These are phyloP conservation scores for Wallacemonas rigidus DNA, from an alignment of 208 protist genomes.

Conservation along the genomic window DNA sequence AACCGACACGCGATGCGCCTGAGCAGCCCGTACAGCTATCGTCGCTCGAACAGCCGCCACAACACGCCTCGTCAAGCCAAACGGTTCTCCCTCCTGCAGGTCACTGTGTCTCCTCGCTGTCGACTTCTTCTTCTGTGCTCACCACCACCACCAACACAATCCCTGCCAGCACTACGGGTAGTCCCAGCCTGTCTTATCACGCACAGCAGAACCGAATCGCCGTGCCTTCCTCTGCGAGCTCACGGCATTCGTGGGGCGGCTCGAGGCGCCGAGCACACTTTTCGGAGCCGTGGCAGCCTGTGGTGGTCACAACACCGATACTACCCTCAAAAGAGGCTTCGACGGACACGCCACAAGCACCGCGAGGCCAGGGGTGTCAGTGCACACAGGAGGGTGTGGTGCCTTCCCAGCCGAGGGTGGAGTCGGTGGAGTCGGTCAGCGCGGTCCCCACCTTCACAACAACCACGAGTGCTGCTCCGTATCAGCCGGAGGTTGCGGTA, in stretches of 20 bases:
- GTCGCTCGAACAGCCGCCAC: background rate
- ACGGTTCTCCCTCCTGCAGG: no score
- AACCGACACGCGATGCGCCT: background rate
- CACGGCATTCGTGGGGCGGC: background rate
- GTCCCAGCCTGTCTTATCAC: no score
- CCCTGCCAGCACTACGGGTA: background rate
- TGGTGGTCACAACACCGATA: background rate
- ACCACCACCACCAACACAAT: background rate
- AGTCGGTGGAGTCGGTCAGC: no score
- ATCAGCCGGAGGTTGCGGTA: background rate
- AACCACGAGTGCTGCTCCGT: background rate
- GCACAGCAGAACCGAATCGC: background rate
- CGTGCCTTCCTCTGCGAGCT: background rate
- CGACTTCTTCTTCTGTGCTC: background rate
- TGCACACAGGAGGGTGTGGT: no score
- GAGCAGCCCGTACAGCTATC: slow-evolving; percentile 1
- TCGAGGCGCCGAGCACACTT: background rate
- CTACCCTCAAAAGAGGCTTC: no score
- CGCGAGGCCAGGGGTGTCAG: no score
- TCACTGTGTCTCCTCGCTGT: background rate
- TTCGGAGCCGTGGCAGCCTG: slow-evolving; percentile 12
- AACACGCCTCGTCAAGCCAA: background rate
- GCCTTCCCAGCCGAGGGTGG: no score
- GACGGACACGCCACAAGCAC: no score
- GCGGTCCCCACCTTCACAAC: no score